Percentiles rank a stretch among this genome's conserved stretches.
Evolutionary conservation across 768 basidiomycete species (phyloP).

Genomic region (Gelatoporia subvermispora): DNA sequence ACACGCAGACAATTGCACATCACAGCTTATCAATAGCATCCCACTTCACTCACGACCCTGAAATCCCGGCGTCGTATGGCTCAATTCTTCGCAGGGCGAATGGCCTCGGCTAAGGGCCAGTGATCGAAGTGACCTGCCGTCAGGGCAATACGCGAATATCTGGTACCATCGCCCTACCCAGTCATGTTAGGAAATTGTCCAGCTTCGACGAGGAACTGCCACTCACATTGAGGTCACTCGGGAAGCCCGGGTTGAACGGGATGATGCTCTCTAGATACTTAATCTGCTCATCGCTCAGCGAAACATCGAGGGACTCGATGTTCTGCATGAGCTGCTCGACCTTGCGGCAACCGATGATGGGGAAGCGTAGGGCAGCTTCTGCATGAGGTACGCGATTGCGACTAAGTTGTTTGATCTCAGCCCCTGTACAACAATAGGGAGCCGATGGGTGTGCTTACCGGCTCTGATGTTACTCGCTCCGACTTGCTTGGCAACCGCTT

Average conservation of each 20-base stretch:
- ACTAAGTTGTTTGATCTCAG: slow-evolving; percentile 21
- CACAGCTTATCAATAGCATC: too few relatives aligned
- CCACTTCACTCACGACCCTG: too few relatives aligned
- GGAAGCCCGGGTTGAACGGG: slow-evolving; percentile 46
- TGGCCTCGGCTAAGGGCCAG: slow-evolving; percentile 20
- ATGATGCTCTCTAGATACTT: slow-evolving; percentile 38
- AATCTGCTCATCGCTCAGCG: slow-evolving; percentile 41
- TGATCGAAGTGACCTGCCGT: slow-evolving; percentile 20
- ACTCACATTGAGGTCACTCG: slow-evolving; percentile 28
- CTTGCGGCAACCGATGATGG: slow-evolving; percentile 46
- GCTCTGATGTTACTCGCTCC: slow-evolving; percentile 44
- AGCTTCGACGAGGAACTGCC: not conserved
- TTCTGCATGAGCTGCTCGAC: slow-evolving; percentile 48
- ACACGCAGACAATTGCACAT: too few relatives aligned
- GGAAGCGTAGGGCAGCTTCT: slow-evolving; percentile 18
- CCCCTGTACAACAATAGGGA: not conserved
- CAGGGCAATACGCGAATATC: slow-evolving; percentile 6
- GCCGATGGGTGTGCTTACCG: slow-evolving; percentile 25
- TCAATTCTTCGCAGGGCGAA: slow-evolving; percentile 12
- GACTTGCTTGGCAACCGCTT: slow-evolving; percentile 46
- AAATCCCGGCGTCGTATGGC: too few relatives aligned
- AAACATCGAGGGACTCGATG: slow-evolving; percentile 44
- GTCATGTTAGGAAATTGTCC: too few relatives aligned
- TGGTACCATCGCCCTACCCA: slow-evolving; percentile 17
- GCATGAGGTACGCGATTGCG: slow-evolving; percentile 36